A percentile compares a stretch with the other conserved stretches of the same genome.
These are phyloP conservation scores for Lasiosphaeriaceae sp. DNA, from an alignment of 495 filamentous ascomycete species.

Conservation along the genomic window DNA sequence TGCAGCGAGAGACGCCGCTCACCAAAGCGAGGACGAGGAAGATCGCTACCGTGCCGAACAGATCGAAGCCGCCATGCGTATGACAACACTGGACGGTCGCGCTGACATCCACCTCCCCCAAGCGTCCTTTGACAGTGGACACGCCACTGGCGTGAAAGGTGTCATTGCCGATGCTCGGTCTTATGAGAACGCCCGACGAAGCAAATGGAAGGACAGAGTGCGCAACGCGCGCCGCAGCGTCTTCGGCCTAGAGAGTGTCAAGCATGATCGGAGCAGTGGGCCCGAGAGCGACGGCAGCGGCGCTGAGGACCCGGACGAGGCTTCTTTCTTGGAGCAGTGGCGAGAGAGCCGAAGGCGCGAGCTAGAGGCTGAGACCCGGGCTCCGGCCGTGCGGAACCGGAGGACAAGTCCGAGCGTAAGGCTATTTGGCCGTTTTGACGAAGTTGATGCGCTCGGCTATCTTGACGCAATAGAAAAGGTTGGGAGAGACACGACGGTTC, in stretches of 20 bases:
- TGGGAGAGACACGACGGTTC: conserved; percentile 74
- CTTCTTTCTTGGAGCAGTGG: conserved; percentile 80
- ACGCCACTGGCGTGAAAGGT: conserved; percentile 87
- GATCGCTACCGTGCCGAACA: conserved; percentile 53
- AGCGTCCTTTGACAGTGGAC: conserved; percentile 66
- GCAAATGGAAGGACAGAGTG: conserved; percentile 51
- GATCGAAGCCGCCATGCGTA: conserved; percentile 57
- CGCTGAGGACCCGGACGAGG: conserved; percentile 55
- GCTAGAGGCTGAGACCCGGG: conserved; percentile 53
- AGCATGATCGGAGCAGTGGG: conserved; percentile 44
- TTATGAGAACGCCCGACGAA: conserved; percentile 77
- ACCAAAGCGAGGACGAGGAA: conserved; percentile 50
- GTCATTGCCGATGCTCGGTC: conserved; percentile 94
- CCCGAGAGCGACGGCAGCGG: conserved; percentile 47
- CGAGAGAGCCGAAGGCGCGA: conserved; percentile 72
- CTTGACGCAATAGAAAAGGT: conserved; percentile 94
- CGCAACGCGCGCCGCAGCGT: conserved; percentile 42
- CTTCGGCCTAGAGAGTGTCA: conserved; percentile 33
- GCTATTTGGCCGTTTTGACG: conserved; percentile 71
- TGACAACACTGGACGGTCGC: conserved; percentile 49
- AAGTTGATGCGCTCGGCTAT: conserved; percentile 86
- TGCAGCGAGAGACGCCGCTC: conserved; percentile 46
- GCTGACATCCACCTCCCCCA: conserved; percentile 54
- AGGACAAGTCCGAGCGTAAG: conserved; percentile 68
- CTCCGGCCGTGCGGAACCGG: conserved; percentile 42